Evolutionary conservation across 176 grass and related monocot species (phyloP).

Genomic region (Poa annua): DNA sequence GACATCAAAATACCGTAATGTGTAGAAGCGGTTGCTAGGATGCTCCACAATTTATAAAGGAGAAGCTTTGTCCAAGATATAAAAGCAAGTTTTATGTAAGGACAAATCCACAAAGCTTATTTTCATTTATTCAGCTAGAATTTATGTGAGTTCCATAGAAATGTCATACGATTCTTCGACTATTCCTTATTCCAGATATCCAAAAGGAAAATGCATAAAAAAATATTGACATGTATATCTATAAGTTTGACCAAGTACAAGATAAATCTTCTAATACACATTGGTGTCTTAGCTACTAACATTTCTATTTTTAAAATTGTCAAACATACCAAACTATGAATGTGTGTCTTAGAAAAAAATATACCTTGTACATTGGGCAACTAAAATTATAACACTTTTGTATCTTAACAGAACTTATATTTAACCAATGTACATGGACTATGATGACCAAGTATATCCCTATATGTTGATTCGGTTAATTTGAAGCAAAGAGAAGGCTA

Average conservation of each 20-base stretch:
- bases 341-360: background rate
- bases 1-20: background rate
- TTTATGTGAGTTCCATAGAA: too few species aligned
- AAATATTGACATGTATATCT: too few species aligned
- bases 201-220: too few species aligned
- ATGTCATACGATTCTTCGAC: too few species aligned
- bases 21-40: background rate
- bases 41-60: background rate
- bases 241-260: too few species aligned
- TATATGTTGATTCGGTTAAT: background rate
- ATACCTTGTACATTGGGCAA: background rate
- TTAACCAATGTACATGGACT: background rate
- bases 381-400: background rate
- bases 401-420: background rate
- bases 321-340: background rate
- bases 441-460: background rate
- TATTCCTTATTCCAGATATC: too few species aligned
- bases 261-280: too few species aligned
- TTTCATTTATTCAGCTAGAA: background rate
- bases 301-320: too few species aligned
- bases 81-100: background rate
- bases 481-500: background rate
- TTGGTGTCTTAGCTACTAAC: too few species aligned
- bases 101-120: background rate
- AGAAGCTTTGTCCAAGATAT: background rate